A percentile compares a stretch with the other conserved stretches of the same genome.
These are phyloP conservation scores for Immersiella caudata DNA, from an alignment of 495 filamentous ascomycete species.

Conservation along the genomic window DNA sequence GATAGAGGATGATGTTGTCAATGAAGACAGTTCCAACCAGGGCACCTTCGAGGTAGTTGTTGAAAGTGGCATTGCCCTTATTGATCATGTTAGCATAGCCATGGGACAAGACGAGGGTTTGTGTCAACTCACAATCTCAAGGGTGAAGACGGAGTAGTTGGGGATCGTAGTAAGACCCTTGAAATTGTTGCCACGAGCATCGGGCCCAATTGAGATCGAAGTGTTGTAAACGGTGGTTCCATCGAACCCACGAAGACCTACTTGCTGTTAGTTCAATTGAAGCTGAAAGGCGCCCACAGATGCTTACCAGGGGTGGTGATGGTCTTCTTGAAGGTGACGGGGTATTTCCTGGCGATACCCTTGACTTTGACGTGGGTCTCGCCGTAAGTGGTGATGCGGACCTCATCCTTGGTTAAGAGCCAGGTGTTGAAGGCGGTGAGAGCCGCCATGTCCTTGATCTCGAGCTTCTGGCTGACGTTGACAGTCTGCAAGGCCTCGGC, in stretches of 20 bases:
- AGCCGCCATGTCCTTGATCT: slow-evolving; percentile 57
- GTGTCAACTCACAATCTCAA: slow-evolving; percentile 58
- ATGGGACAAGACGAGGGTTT: slow-evolving; percentile 2
- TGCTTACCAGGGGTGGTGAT: slow-evolving; percentile 39
- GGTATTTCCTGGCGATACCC: slow-evolving; percentile 41
- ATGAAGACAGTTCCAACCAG: slow-evolving; percentile 59
- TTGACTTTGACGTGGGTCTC: slow-evolving; percentile 43
- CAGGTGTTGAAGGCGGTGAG: slow-evolving; percentile 63
- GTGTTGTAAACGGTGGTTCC: slow-evolving; percentile 61
- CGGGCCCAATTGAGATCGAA: slow-evolving; percentile 45
- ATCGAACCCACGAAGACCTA: slow-evolving; percentile 53
- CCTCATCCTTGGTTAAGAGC: slow-evolving; percentile 46
- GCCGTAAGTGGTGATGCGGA: slow-evolving; percentile 44
- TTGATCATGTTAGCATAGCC: slow-evolving; percentile 22
- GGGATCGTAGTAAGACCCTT: slow-evolving; percentile 66
- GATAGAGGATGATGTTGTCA: slow-evolving; percentile 59
- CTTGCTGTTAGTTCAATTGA: slow-evolving; percentile 4
- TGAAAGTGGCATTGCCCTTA: slow-evolving; percentile 68
- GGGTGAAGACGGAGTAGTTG: slow-evolving; percentile 67
- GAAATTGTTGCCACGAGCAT: slow-evolving; percentile 61
- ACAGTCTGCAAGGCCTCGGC: slow-evolving; percentile 54
- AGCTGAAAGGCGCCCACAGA: background rate
- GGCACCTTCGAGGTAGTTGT: slow-evolving; percentile 55
- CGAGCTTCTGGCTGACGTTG: slow-evolving; percentile 62
- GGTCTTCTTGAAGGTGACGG: slow-evolving; percentile 50